Evolutionary conservation across 1,284 basidiomycete species (phyloP).

Genomic region (Tilletia setariae): DNA sequence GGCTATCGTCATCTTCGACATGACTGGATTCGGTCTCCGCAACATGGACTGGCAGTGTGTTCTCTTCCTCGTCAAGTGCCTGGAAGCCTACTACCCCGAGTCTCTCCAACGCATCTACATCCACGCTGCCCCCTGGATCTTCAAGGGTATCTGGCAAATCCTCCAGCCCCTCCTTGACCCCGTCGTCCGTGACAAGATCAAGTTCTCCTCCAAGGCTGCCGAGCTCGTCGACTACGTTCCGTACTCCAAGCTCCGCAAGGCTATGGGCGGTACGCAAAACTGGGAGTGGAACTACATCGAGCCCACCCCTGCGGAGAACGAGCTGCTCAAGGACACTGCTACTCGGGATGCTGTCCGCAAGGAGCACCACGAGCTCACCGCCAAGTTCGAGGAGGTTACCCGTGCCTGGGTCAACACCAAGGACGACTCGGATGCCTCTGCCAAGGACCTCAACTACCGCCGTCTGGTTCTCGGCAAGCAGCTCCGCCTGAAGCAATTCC

Average conservation of each 20-base stretch:
- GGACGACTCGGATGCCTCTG: conserved; percentile 31
- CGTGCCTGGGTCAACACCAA: conserved; percentile 39
- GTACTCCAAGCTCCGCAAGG: conserved; percentile 45
- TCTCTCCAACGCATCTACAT: conserved; percentile 54
- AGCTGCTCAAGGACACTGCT: conserved; percentile 46
- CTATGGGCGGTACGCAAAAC: conserved; percentile 53
- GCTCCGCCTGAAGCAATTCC: conserved; percentile 50
- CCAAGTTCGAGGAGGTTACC: conserved; percentile 45
- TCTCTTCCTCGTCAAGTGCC: conserved; percentile 52
- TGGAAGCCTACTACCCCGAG: conserved; percentile 54
- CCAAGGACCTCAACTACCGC: conserved; percentile 34
- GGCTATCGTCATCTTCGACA: conserved; percentile 51
- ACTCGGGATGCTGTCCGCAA: conserved; percentile 41
- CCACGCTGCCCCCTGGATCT: conserved; percentile 53
- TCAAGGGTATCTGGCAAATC: conserved; percentile 54
- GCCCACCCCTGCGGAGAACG: conserved; percentile 50
- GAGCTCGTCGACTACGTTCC: conserved; percentile 48
- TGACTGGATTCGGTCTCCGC: conserved; percentile 53
- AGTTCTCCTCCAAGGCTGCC: conserved; percentile 47
- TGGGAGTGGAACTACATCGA: conserved; percentile 55
- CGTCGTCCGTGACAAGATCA: conserved; percentile 53
- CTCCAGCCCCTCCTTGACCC: conserved; percentile 53
- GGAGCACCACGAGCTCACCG: conserved; percentile 42
- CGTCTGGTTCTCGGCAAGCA: conserved; percentile 48
- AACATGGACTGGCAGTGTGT: conserved; percentile 55